Conservation (phyloP, 1,139 yeast genomes). For the Saccharomyces uvarum region DNA sequence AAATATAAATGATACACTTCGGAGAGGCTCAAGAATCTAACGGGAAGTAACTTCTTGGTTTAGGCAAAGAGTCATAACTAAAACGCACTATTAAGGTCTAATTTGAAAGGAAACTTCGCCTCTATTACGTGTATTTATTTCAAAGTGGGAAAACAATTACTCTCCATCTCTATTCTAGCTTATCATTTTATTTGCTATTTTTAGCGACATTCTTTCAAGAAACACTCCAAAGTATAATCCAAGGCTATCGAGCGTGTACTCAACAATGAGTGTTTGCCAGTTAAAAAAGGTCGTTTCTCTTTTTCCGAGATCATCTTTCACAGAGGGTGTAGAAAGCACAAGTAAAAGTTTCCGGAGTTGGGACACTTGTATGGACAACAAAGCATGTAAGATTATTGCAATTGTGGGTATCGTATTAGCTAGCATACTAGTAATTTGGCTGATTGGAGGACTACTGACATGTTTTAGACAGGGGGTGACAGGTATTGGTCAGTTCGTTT, state of each 20-base stretch:
- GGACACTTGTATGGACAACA: constrained; percentile 77
- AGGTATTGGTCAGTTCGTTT: constrained; percentile 33
- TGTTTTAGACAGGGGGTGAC: constrained; percentile 38
- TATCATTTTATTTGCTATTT: background rate
- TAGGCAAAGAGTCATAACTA: background rate
- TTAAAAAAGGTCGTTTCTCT: background rate
- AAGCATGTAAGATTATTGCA: constrained; percentile 65
- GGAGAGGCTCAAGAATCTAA: no score
- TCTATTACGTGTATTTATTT: no score
- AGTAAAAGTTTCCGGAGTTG: constrained; percentile 56
- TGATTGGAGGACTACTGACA: constrained; percentile 36
- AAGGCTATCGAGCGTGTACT: background rate
- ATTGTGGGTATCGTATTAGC: constrained; percentile 68
- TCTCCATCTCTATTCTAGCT: no score
- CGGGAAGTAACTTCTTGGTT: no score
- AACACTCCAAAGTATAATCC: background rate
- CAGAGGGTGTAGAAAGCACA: constrained; percentile 31
- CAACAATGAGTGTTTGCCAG: background rate
- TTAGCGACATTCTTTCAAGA: background rate
- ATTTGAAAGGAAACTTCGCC: background rate
- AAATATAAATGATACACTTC: no score
- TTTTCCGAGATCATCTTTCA: constrained; percentile 14
- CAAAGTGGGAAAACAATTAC: background rate
- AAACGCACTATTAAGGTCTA: background rate
- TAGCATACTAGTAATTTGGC: constrained; percentile 34